These are phyloP conservation scores for Saccharomyces hybrid DNA, from an alignment of 1,139 yeast species.

Conservation along the genomic window DNA sequence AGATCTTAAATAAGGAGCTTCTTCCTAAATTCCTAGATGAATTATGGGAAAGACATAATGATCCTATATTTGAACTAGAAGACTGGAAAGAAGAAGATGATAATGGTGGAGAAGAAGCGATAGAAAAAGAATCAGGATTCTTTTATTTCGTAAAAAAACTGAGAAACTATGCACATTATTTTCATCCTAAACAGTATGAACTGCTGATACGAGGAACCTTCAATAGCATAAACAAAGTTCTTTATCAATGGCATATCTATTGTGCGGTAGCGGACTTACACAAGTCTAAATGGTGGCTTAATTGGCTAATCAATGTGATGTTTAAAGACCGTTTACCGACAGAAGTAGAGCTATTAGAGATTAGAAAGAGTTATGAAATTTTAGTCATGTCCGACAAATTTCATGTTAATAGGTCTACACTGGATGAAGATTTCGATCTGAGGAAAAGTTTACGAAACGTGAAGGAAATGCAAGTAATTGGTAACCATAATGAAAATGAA, in stretches of 20 bases:
- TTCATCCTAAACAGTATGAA: conserved; percentile 10
- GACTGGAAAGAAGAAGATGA: conserved; percentile 8
- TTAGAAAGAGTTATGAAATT: conserved; percentile 7
- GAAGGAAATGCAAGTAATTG: conserved; percentile 1
- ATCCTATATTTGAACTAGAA: conserved; percentile 21
- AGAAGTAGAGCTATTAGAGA: conserved; percentile 10
- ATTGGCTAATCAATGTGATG: conserved; percentile 15
- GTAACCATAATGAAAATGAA: neutral
- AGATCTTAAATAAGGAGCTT: conserved; percentile 24
- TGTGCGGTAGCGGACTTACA: conserved; percentile 7
- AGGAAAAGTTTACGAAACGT: neutral
- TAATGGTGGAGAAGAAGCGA: no score
- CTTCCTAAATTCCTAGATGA: conserved; percentile 32
- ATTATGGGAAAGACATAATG: conserved; percentile 22
- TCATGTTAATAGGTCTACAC: conserved; percentile 7
- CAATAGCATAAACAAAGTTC: conserved; percentile 18
- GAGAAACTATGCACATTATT: conserved; percentile 8
- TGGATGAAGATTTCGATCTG: conserved; percentile 17
- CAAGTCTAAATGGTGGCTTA: conserved; percentile 20
- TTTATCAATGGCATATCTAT: conserved; percentile 25
- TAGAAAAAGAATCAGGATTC: conserved; percentile 8
- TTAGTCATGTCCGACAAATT: neutral
- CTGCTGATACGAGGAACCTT: conserved; percentile 14
- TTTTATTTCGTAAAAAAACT: conserved; percentile 12
- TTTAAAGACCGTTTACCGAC: conserved; percentile 10